These are phyloP conservation scores for Melaleuca quinquenervia DNA, from an alignment of 345 rosid species.

Conservation along the genomic window DNA sequence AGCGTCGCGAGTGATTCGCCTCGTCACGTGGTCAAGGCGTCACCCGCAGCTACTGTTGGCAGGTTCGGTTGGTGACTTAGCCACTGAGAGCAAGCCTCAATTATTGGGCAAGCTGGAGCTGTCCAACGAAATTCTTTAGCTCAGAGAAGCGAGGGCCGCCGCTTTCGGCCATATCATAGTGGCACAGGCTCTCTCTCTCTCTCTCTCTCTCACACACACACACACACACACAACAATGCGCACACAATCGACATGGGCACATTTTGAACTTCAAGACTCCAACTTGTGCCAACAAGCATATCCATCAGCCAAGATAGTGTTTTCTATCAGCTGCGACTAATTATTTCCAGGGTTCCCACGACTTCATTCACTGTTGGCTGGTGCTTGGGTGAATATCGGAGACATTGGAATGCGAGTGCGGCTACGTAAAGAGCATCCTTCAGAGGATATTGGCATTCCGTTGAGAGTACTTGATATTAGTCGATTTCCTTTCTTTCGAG, in stretches of 20 bases:
- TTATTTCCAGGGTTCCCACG: background rate
- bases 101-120: background rate
- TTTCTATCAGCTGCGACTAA: background rate
- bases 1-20: no score
- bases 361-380: slow-evolving; percentile 4
- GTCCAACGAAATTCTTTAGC: background rate
- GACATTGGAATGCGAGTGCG: slow-evolving; percentile 1
- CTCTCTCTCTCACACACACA: no score
- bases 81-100: background rate
- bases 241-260: no score
- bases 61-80: background rate
- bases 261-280: no score
- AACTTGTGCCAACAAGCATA: no score
- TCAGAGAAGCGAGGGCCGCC: no score
- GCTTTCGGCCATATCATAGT: no score
- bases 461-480: background rate
- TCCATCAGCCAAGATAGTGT: no score
- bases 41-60: no score
- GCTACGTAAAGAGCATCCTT: background rate
- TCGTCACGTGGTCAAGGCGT: no score
- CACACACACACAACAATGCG: no score
- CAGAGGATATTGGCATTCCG: slow-evolving; percentile 1
- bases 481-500: background rate
- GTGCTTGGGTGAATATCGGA: background rate
- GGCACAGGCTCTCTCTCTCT: no score